Conservation (phyloP, 805 yeast genomes). For the Yamadazyma olivae region DNA sequence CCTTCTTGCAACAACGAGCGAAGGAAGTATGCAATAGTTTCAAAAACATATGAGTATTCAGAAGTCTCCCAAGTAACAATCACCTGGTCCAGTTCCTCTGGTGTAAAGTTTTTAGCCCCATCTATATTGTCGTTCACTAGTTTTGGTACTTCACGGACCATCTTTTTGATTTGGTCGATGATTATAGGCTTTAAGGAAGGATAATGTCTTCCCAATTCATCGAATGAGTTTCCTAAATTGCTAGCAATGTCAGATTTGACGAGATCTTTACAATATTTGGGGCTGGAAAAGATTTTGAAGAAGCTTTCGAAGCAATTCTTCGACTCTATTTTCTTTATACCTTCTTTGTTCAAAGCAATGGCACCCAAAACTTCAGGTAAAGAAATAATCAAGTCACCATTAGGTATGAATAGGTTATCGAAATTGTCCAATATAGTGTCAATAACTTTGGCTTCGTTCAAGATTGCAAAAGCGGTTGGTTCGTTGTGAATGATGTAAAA, state of each 20-base stretch:
- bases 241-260: constrained; percentile 44
- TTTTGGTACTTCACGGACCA: constrained; percentile 47
- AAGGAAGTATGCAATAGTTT: constrained; percentile 48
- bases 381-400: constrained; percentile 55
- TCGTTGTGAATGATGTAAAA: constrained; percentile 79
- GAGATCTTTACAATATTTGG: constrained; percentile 51
- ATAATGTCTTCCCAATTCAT: constrained; percentile 81
- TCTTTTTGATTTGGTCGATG: constrained; percentile 40
- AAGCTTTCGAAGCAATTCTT: constrained; percentile 35
- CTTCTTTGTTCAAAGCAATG: constrained; percentile 71
- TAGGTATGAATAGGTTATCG: constrained; percentile 52
- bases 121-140: constrained; percentile 22
- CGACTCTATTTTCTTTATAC: constrained; percentile 54
- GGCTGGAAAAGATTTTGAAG: constrained; percentile 49
- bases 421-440: constrained; percentile 61
- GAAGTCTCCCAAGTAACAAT: constrained; percentile 54
- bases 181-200: constrained; percentile 66
- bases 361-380: constrained; percentile 82
- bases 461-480: constrained; percentile 80
- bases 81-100: constrained; percentile 18
- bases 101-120: constrained; percentile 41
- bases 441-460: constrained; percentile 74
- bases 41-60: constrained; percentile 45
- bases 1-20: constrained; percentile 52
- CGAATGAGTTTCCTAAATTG: constrained; percentile 64